Evolutionary conservation across 2,329 filamentous ascomycete genomes (phyloP), one percentile per base, ranked within the genome.

Genomic region (Cordyceps tenuipes): DNA sequence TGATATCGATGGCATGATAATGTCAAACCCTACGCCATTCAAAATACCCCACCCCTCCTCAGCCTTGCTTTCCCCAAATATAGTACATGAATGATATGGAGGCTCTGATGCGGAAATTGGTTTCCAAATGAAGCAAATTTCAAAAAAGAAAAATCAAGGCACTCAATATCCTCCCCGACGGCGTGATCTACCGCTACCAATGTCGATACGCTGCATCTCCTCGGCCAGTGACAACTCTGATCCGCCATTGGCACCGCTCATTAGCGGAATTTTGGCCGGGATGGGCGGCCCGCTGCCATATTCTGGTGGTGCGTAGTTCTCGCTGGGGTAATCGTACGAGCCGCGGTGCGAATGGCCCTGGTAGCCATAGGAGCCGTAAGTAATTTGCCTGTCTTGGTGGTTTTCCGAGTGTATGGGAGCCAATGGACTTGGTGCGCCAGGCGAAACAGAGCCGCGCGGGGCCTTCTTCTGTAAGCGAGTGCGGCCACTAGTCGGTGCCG

Each of bases 221-320:
- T 90, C 79, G 72, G 88, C 81, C 57, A 92, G 73, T 21, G 86
- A 83, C 71, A 79, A 78, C 63, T 82, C 79, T 29, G 73, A 71
- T 17, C 70, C 73, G 56, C 71, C 74, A 39, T 73, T 72, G 5
- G 71, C 72, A 36, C 75, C 77, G 63, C 75, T 79, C 75, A 77
- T 80, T 23, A 88, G 71, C 1, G 87, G 86, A 9, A 90, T 76
- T 72, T 90, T 90, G n/a, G 86, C 85, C 3, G 88, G 87, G 53
- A 89, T 80, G 0, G 85, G 83, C 13, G 87, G 87, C 0, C 68
- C 71, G 15, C 67, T 67, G 2, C 68, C 67, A 59, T 71, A 70
- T 52, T 76, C 75, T 21, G 74, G 65, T 1, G 76, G 75, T 1
- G 73, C 73, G 51, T 81, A 72, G 63, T 83, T 84, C 66, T 84